Conservation (phyloP, 495 filamentous ascomycete species). For the Aspergillus mulundensis region DNA sequence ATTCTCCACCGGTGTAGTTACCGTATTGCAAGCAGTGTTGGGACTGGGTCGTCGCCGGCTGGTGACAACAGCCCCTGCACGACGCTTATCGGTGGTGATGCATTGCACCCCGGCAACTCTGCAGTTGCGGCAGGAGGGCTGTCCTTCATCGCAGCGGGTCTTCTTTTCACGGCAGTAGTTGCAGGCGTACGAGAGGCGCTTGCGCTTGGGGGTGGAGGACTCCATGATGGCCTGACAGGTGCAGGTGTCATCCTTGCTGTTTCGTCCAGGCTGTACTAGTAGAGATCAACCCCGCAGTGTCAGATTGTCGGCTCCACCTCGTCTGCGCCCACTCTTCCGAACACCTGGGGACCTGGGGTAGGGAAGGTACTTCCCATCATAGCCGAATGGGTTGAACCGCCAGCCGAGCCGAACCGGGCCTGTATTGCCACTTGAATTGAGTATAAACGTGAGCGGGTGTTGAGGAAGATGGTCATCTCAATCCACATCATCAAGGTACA, state of each 20-base stretch:
- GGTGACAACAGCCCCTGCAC: not conserved
- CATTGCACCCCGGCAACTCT: slow-evolving; percentile 1
- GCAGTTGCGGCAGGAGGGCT: slow-evolving; percentile 8
- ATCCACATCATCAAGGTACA: not conserved
- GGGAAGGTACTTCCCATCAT: no score
- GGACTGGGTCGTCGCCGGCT: not conserved
- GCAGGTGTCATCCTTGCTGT: no score
- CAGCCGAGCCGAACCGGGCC: not conserved
- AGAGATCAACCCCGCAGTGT: not conserved
- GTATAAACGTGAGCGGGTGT: not conserved
- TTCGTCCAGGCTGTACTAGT: no score
- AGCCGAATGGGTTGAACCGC: not conserved
- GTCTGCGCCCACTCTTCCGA: not conserved
- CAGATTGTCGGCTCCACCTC: not conserved
- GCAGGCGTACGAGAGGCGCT: slow-evolving; percentile 1
- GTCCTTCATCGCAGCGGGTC: slow-evolving; percentile 3
- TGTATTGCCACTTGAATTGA: not conserved
- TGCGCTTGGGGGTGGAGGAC: not conserved
- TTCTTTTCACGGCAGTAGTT: slow-evolving; percentile 7
- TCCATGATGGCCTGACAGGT: no score
- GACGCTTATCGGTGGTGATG: slow-evolving; percentile 7
- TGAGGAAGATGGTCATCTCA: not conserved
- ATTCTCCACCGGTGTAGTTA: not conserved
- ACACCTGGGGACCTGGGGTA: no score
- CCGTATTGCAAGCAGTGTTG: no score